phyloP scores from a whole-genome alignment of 495 filamentous ascomycete genomes.

The Podospora comata region DNA sequence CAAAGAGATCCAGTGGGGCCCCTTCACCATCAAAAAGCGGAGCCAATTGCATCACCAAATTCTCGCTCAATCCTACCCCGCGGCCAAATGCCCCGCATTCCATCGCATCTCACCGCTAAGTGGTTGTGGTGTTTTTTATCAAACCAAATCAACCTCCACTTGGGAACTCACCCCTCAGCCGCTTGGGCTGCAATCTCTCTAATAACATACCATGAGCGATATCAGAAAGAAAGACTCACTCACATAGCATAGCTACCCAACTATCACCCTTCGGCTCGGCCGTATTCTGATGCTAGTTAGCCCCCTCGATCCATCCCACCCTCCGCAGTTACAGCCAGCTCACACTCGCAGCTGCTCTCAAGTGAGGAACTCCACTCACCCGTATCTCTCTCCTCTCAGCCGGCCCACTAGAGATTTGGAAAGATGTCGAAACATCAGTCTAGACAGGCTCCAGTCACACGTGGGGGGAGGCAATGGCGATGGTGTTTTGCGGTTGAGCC shows the following conservation, averaged over 20 bases:
- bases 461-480: not conserved
- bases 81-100: conserved; percentile 1
- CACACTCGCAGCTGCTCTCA: not conserved
- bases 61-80: conserved; percentile 6
- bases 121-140: not conserved
- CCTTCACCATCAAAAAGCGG: not conserved
- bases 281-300: not conserved
- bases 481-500: not conserved
- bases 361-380: not conserved
- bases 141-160: not conserved
- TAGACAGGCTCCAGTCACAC: not conserved
- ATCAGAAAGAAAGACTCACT: not conserved
- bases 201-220: not conserved
- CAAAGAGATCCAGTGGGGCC: not conserved
- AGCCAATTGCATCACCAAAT: conserved; percentile 3
- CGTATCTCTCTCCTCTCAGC: not conserved
- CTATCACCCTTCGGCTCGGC: not conserved
- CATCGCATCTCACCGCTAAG: too few relatives aligned
- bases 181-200: not conserved
- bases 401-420: not conserved
- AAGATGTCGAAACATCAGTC: not conserved
- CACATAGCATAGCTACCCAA: not conserved
- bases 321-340: not conserved
- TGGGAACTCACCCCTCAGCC: not conserved
- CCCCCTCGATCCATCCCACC: not conserved